Base-by-base conservation (phyloP, 2,329 filamentous ascomycete species). In the Colletotrichum higginsianum region DNA sequence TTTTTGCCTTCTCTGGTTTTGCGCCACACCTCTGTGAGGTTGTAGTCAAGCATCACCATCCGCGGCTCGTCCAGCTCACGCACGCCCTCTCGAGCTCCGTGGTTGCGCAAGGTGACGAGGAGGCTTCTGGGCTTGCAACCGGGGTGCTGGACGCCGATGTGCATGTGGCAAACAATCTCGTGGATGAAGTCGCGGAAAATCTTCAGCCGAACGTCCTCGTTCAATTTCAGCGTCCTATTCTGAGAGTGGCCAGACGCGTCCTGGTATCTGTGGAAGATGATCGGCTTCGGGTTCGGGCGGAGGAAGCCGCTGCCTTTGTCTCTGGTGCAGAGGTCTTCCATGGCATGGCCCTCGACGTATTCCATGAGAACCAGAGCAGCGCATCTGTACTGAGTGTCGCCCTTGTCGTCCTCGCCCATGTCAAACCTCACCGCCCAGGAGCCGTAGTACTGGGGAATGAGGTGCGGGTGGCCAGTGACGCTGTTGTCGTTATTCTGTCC, bases 361-460 rank as follows among this genome's bases (percentile, higher is more conserved):
- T 66, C 63, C 26, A 66, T 66, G 30, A 60, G 53, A 2, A 66
- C 9, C 4, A 21, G 15, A 12, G 30, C 63, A 3, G 13, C 53
- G 12, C 11, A 58, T 9, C 30, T 23, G 44, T 16, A 47, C 2
- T 2, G 11, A 3, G 16, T 2, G 2, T 1, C 40, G 8, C 15
- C 0, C 16, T 15, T 3, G 4, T 50, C 8, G 18, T 35, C 1
- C 30, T 35, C 30, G 8, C 7, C 13, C 8, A 9, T 15, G 3
- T 52, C 1, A 3, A 62, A 62, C 35, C 50, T 4, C 9, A 64
- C 13, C 0, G 47, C 16, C 61, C 60, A 52, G 13, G 7, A 38
- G 30, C 60, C 60, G 18, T 62, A 35, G 11, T 40, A 50, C 11
- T 62, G 60, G 3, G 60, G 60, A 8, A 23, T 12, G 8, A 38